Conservation (phyloP, 768 basidiomycete genomes). For the Lentinula guzmanii region DNA sequence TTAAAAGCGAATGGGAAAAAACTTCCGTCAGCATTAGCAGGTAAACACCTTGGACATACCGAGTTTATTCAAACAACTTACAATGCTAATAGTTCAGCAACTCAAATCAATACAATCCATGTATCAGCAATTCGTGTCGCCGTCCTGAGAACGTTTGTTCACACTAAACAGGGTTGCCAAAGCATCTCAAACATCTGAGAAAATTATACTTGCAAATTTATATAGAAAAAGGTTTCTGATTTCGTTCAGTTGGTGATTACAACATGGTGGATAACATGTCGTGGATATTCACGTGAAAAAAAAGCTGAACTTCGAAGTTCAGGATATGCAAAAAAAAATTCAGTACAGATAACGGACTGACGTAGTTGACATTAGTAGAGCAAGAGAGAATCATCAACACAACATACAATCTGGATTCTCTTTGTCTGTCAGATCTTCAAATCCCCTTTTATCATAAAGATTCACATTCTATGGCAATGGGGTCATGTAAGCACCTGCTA, state of each 20-base stretch:
- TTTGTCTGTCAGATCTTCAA: constrained; percentile 42
- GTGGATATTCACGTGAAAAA: too few relatives aligned
- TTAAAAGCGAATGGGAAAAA: not conserved
- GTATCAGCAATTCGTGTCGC: not conserved
- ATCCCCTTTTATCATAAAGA: constrained; percentile 33
- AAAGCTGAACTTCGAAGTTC: too few relatives aligned
- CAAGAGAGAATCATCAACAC: not conserved
- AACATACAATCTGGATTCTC: constrained; percentile 41
- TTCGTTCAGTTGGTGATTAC: too few relatives aligned
- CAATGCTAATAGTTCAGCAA: not conserved
- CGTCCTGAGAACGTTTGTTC: not conserved
- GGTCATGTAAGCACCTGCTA: not conserved
- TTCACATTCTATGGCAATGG: constrained; percentile 20
- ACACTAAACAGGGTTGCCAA: not conserved
- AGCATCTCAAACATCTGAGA: not conserved
- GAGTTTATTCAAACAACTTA: not conserved
- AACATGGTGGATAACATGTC: too few relatives aligned
- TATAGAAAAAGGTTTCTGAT: too few relatives aligned
- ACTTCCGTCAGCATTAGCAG: not conserved
- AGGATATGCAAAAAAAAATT: not conserved
- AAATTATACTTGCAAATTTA: not conserved
- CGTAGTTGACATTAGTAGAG: not conserved
- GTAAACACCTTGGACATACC: not conserved
- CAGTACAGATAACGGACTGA: constrained; percentile 33
- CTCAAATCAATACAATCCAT: not conserved